Percentiles rank a stretch among this genome's conserved stretches.
phyloP scores from a whole-genome alignment of 1,139 yeast genomes.

The Yueomyces sp. region DNA sequence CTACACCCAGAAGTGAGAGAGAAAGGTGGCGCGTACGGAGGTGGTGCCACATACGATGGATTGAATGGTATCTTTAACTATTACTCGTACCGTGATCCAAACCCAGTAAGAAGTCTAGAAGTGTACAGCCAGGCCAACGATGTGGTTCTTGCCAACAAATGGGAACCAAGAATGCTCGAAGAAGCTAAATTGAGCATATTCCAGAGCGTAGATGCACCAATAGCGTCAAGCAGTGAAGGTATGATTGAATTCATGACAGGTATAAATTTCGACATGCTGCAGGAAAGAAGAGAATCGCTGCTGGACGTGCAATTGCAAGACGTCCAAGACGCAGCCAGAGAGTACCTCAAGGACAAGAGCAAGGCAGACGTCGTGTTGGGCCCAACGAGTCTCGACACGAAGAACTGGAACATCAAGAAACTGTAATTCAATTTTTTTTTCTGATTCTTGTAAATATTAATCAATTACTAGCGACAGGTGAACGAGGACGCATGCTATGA shows the following conservation, averaged over 20 bases:
- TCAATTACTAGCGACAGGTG: too few species aligned
- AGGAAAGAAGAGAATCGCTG: slow-evolving; percentile 61
- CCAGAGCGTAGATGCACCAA: slow-evolving; percentile 87
- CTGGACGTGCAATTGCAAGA: slow-evolving; percentile 54
- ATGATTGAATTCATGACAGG: slow-evolving; percentile 51
- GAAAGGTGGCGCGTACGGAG: slow-evolving; percentile 97
- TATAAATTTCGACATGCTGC: slow-evolving; percentile 69
- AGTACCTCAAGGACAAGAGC: slow-evolving; percentile 7
- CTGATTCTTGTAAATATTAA: too few species aligned
- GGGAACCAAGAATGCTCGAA: slow-evolving; percentile 54
- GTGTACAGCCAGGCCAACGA: slow-evolving; percentile 48
- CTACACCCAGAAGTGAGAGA: slow-evolving; percentile 86
- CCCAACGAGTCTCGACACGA: slow-evolving; percentile 5
- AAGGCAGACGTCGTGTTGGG: slow-evolving; percentile 17
- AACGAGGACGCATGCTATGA: too few species aligned
- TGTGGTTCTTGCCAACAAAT: slow-evolving; percentile 35
- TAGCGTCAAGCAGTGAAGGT: slow-evolving; percentile 72
- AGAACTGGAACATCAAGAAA: slow-evolving; percentile 8
- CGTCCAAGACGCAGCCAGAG: slow-evolving; percentile 26
- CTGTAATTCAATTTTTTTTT: background rate
- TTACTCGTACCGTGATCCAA: slow-evolving; percentile 91
- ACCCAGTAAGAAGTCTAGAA: slow-evolving; percentile 55
- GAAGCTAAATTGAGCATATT: slow-evolving; percentile 86
- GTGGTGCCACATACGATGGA: slow-evolving; percentile 79
- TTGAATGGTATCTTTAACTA: slow-evolving; percentile 69